A percentile compares a stretch with the other conserved stretches of the same genome.
Conservation (phyloP, 2,329 filamentous ascomycete species). For the Teratosphaeriaceae sp. region DNA sequence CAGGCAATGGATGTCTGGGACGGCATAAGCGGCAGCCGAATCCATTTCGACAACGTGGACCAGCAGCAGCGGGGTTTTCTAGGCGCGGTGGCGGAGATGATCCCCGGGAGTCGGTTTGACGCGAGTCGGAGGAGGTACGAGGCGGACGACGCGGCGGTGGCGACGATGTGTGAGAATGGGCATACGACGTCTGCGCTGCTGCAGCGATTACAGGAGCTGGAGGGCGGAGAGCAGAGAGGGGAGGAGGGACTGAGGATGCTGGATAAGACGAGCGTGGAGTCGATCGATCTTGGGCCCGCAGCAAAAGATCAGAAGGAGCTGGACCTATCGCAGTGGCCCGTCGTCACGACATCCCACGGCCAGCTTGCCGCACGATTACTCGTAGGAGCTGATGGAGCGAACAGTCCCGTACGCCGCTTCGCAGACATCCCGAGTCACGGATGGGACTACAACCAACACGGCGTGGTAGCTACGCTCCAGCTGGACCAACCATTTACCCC, state of each 20-base stretch:
- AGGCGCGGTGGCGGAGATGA: constrained; percentile 21
- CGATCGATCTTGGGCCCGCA: constrained; percentile 67
- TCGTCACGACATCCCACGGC: constrained; percentile 61
- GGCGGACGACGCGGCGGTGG: constrained; percentile 49
- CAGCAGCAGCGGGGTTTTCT: constrained; percentile 15
- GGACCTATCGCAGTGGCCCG: constrained; percentile 81
- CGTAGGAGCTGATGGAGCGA: constrained; percentile 89
- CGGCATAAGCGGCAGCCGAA: constrained; percentile 76
- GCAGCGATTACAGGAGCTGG: constrained; percentile 13
- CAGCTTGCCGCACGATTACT: constrained; percentile 75
- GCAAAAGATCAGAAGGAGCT: constrained; percentile 47
- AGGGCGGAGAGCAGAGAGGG: constrained; percentile 37
- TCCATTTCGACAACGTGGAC: constrained; percentile 58
- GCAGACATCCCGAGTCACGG: constrained; percentile 78
- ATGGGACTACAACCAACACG: constrained; percentile 90
- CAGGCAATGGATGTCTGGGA: constrained; percentile 99
- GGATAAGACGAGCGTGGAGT: constrained; percentile 69
- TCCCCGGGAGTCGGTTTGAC: constrained; percentile 22
- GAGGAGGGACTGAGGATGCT: constrained; percentile 61
- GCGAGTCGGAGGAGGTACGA: constrained; percentile 20
- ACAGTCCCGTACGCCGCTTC: constrained; percentile 86
- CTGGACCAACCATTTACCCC: constrained; percentile 39
- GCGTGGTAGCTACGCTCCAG: constrained; percentile 81
- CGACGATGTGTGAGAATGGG: constrained; percentile 93
- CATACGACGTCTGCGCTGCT: constrained; percentile 80